phyloP scores from a whole-genome alignment of 768 basidiomycete species.

The Pleurotus sapidus region DNA sequence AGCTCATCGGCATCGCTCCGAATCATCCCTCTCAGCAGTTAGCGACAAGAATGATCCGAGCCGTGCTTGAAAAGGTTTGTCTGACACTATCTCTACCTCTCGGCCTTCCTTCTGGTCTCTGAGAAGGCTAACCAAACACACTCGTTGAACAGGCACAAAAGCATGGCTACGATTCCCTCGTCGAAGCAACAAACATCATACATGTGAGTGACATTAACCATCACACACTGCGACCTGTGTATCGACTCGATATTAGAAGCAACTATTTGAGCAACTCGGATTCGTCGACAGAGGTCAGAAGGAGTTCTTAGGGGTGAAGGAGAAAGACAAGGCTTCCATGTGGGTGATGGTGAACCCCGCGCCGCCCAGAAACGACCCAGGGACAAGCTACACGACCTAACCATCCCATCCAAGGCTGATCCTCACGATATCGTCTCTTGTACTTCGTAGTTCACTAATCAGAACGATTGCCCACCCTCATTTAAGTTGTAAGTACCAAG shows the following conservation, averaged over 20 bases:
- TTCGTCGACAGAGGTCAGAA: background rate
- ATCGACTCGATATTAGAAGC: background rate
- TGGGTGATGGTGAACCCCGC: background rate
- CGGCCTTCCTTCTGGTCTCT: no score
- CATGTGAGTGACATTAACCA: background rate
- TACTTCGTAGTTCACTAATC: no score
- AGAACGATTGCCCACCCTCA: no score
- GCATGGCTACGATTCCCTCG: background rate
- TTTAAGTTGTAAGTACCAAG: no score
- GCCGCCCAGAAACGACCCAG: background rate
- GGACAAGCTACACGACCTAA: no score
- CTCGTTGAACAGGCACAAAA: background rate
- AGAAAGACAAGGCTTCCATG: background rate
- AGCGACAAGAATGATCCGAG: slow-evolving; percentile 12
- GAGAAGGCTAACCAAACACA: no score
- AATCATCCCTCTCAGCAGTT: slow-evolving; percentile 11
- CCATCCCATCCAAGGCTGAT: no score
- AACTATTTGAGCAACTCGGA: background rate
- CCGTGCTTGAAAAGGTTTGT: background rate
- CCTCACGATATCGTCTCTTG: no score
- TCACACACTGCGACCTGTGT: background rate
- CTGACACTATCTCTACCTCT: background rate
- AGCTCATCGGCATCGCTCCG: slow-evolving; percentile 15
- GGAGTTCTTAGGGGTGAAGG: background rate
- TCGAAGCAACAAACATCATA: background rate